These are phyloP conservation scores for Leishmania gerbilli DNA, from an alignment of 208 protist species.

Conservation along the genomic window DNA sequence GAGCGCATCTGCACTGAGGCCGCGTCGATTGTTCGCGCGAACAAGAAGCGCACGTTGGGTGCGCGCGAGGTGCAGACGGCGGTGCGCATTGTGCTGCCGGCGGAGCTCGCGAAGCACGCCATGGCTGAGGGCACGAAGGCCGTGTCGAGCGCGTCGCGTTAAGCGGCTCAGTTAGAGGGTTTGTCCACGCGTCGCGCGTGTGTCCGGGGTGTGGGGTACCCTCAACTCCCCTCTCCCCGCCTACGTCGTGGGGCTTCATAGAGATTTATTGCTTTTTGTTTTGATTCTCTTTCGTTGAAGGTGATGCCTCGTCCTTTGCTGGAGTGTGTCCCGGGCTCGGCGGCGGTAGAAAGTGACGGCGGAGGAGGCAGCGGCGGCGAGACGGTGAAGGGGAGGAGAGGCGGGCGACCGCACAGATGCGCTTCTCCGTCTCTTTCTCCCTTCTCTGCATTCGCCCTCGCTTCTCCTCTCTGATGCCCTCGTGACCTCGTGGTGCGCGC, in stretches of 20 bases:
- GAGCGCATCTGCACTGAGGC: constrained; percentile 96
- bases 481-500: not conserved
- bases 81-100: constrained; percentile 96
- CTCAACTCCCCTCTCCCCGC: not conserved
- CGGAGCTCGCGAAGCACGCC: constrained; percentile 98
- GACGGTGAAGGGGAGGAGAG: not conserved
- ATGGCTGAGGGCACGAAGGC: constrained; percentile 99
- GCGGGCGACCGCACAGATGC: not conserved
- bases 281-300: not conserved
- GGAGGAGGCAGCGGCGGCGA: not conserved
- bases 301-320: not conserved
- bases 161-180: not conserved
- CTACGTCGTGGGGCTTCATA: not conserved
- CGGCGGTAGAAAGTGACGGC: not conserved
- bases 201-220: too few relatives aligned
- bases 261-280: not conserved
- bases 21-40: constrained; percentile 91
- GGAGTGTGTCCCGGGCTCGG: not conserved
- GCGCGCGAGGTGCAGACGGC: constrained; percentile 97
- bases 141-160: constrained; percentile 87
- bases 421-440: not conserved
- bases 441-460: not conserved
- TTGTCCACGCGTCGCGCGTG: not conserved
- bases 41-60: constrained; percentile 95
- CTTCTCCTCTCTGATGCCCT: not conserved